Evolutionary conservation across 2,329 filamentous ascomycete genomes (phyloP), one percentile per base, ranked within the genome.

Genomic region (Botryotinia convoluta): DNA sequence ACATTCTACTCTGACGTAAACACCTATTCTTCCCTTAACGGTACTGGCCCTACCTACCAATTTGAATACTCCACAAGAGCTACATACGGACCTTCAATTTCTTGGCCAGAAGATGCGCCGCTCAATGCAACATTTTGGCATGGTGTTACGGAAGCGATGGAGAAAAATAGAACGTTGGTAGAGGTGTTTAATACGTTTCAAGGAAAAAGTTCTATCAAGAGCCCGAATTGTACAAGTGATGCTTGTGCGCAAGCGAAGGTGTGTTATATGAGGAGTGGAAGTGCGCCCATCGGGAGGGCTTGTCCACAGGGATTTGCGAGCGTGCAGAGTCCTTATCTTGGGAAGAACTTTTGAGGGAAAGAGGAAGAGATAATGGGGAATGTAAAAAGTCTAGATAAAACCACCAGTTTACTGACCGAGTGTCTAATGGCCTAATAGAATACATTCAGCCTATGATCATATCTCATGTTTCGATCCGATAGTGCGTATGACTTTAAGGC

Each of bases 121-220:
- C 79, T 89, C 54, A 89, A 89, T 74, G 87, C 86, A 0, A 89
- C 86, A 0, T 90, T 89, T 79, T 89, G 87, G 88, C 87, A 89
- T 74, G 80, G 79, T 20, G 85, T 89, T 7, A 89, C 87, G 0
- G 87, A 87, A 76, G 86, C 85, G 1, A 89, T 89, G 87, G 86
- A 87, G 77, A 79, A 76, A 42, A 84, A 89, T 71, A 79, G 81
- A 5, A 82, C 77, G 4, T 81, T 90, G n/a, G 86, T 87, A 10
- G 82, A 79, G 51, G 78, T 81, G 57, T 86, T 87, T 72, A 89
- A 88, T 75, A 84, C 81, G 0, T 85, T 84, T 54, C 84, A 88
- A 77, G 87, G 87, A 0, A 88, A 88, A 80, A 83, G 79, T 73
- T 87, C 85, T 72, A 78, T 85, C 6, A 82, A 82, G 78, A 86